Base-by-base conservation (phyloP, 2,329 filamentous ascomycete genomes). In the Sporothrix sp. region DNA sequence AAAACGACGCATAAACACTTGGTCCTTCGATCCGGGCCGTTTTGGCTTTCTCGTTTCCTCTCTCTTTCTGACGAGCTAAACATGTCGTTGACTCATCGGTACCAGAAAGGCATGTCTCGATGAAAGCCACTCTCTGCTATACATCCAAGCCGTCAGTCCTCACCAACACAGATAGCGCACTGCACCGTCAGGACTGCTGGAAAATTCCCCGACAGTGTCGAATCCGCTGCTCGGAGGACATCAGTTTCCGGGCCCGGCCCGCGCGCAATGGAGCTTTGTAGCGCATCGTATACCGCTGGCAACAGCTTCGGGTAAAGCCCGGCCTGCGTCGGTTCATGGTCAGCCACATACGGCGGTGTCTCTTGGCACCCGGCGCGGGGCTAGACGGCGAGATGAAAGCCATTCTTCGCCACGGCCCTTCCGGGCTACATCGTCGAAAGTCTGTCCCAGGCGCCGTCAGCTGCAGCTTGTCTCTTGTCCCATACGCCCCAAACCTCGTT, bases 381-480 rank as follows among this genome's bases (percentile, higher is more conserved):
- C 14, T 28, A 16, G 28, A 45, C 33, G 21, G 40, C 25, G n/a
- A n/a, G n/a, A n/a, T n/a, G n/a, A n/a, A n/a, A n/a, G n/a, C 27
- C 37, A 16, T 23, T n/a, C 20, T 13, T 40, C 23, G 11, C 8
- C 14, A 40, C 28, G 38, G 7, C 38, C 23, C 6, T 40, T 32
- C 28, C 52, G 32, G 36, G 38, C 14, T 39, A 36, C 11, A 55
- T 64, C 1, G 13, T 62, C 1, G 40, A 45, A 1, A 35, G 25
- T 0, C 57, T 61, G 1, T 50, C 55, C 1, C 25, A n/a, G 0
- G 59, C 57, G 0, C 40, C 49, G 1, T 64, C 62, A 10, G 63
- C 60, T 1, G 56, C 64, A 0, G 62, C 63, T 3, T 65, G 65
- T 23, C 55, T 66, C 10, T 57, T 65, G 4, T 57, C 65, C 44